Evolutionary conservation across 2,329 filamentous ascomycete species (phyloP).

Genomic region (Fusarium palustre): DNA sequence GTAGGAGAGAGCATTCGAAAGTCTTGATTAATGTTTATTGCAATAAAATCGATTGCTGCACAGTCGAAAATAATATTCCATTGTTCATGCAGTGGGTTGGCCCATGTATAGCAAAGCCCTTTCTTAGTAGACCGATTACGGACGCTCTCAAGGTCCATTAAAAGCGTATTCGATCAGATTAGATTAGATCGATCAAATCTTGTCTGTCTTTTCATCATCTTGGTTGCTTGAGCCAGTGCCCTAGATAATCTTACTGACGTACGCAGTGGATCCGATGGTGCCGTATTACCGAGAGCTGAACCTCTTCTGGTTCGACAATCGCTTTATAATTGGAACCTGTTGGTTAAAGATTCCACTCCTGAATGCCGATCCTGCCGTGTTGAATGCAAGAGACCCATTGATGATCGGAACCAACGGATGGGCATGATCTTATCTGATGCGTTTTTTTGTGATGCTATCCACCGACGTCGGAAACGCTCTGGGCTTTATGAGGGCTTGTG

Average conservation of each 20-base stretch:
- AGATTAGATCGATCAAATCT: conserved; percentile 35
- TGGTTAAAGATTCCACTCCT: conserved; percentile 16
- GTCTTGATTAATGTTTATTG: neutral
- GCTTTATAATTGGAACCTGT: neutral
- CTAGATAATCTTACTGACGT: conserved; percentile 13
- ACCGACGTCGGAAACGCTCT: conserved; percentile 10
- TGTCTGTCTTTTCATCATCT: no score
- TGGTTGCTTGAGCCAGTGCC: neutral
- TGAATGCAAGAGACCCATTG: neutral
- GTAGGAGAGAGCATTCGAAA: neutral
- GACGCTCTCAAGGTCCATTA: neutral
- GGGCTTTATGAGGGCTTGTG: neutral
- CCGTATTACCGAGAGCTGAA: conserved; percentile 23
- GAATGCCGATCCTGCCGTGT: conserved; percentile 35
- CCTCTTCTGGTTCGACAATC: neutral
- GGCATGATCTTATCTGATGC: conserved; percentile 44
- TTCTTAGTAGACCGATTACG: neutral
- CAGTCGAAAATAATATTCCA: no score
- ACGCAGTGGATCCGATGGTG: conserved; percentile 19
- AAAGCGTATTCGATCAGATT: conserved; percentile 29
- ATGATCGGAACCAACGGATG: conserved; percentile 17
- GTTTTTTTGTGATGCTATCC: conserved; percentile 19
- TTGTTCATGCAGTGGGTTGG: no score
- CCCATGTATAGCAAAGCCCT: no score
- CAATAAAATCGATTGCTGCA: neutral